phyloP scores from a whole-genome alignment of 73 alveolate genomes.

The Halteria grandinella region DNA sequence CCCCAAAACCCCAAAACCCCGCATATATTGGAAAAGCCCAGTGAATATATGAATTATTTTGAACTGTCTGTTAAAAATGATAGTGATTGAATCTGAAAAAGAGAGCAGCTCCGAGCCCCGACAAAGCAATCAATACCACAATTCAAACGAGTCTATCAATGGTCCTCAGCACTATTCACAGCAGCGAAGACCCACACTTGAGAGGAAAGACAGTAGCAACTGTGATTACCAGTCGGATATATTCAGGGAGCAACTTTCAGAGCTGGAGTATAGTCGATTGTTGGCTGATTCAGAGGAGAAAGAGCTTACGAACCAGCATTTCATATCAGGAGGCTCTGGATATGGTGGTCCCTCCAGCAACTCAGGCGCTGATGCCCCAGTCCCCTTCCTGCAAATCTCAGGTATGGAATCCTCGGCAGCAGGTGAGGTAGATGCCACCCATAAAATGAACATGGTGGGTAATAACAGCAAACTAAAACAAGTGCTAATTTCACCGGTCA shows the following conservation, averaged over 20 bases:
- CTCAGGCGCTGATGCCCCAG: too few relatives aligned
- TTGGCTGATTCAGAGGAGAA: not conserved
- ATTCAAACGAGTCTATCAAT: not conserved
- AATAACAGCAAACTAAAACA: too few relatives aligned
- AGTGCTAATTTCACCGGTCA: too few relatives aligned
- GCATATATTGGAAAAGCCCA: not conserved
- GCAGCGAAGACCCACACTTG: slow-evolving; percentile 37
- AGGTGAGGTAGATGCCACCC: too few relatives aligned
- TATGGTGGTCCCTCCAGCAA: too few relatives aligned
- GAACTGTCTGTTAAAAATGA: slow-evolving; percentile 30
- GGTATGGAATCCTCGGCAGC: too few relatives aligned
- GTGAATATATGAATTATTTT: not conserved
- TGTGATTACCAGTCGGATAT: slow-evolving; percentile 48
- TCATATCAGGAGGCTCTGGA: too few relatives aligned
- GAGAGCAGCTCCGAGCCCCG: not conserved
- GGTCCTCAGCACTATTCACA: not conserved
- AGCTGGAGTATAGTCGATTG: not conserved
- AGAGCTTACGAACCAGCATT: too few relatives aligned
- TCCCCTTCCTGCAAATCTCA: too few relatives aligned
- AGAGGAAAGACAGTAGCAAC: slow-evolving; percentile 50
- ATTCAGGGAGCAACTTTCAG: slow-evolving; percentile 30
- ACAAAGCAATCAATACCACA: not conserved
- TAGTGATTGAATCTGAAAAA: not conserved
- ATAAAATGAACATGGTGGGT: too few relatives aligned
- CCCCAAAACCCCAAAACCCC: not conserved